Percentiles rank a stretch among this genome's conserved stretches.
These are phyloP conservation scores for Stagonosporopsis chrysanthemi DNA, from an alignment of 2,329 filamentous ascomycete genomes.

Conservation along the genomic window DNA sequence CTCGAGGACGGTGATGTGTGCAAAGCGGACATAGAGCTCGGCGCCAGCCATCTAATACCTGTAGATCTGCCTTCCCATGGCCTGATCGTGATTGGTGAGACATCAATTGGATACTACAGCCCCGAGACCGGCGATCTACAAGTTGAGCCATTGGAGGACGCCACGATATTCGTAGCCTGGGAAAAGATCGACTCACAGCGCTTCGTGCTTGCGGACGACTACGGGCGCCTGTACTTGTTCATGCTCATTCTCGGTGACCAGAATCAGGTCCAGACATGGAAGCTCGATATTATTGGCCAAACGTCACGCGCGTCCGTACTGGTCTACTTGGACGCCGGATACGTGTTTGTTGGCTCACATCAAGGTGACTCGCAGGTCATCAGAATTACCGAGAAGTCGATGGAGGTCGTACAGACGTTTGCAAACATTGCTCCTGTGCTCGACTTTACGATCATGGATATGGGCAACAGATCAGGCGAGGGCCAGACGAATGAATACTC, in stretches of 20 bases:
- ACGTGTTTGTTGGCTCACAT: slow-evolving; percentile 89
- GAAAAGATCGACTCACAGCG: slow-evolving; percentile 79
- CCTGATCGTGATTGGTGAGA: slow-evolving; percentile 61
- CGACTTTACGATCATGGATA: slow-evolving; percentile 95
- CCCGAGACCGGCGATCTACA: slow-evolving; percentile 73
- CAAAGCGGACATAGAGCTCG: slow-evolving; percentile 63
- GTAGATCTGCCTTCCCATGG: slow-evolving; percentile 64
- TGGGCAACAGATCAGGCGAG: slow-evolving; percentile 84
- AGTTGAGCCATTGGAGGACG: slow-evolving; percentile 70
- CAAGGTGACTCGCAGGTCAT: slow-evolving; percentile 91
- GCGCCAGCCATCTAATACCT: slow-evolving; percentile 68
- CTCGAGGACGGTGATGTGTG: slow-evolving; percentile 61
- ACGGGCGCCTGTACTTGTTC: slow-evolving; percentile 83
- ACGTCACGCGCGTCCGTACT: slow-evolving; percentile 80
- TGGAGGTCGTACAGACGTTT: slow-evolving; percentile 76
- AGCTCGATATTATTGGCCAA: slow-evolving; percentile 69
- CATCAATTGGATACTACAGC: slow-evolving; percentile 83
- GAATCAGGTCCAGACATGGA: slow-evolving; percentile 74
- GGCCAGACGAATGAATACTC: slow-evolving; percentile 88
- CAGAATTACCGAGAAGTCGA: slow-evolving; percentile 65
- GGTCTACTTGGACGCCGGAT: slow-evolving; percentile 75
- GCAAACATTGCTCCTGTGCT: slow-evolving; percentile 89
- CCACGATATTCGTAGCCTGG: slow-evolving; percentile 92
- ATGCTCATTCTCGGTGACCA: slow-evolving; percentile 73
- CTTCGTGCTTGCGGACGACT: slow-evolving; percentile 92